These are phyloP conservation scores for Ochetophila trinervis DNA, from an alignment of 306 rosid species.

Conservation along the genomic window DNA sequence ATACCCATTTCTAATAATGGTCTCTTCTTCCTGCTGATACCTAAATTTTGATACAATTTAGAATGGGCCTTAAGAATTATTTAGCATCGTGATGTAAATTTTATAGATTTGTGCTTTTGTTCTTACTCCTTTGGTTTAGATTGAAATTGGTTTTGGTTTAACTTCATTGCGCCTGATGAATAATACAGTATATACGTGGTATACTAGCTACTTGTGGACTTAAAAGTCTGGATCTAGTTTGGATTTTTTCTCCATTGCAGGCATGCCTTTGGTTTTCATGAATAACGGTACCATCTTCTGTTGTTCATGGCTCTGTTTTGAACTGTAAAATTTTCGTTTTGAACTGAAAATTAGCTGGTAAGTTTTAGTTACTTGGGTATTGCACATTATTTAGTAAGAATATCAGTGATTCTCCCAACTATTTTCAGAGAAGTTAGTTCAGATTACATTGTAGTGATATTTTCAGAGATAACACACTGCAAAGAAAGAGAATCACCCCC, in stretches of 20 bases:
- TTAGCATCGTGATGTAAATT: background rate
- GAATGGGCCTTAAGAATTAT: conserved; percentile 1
- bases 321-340: background rate
- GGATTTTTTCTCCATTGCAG: background rate
- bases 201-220: background rate
- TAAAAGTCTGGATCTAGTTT: background rate
- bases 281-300: background rate
- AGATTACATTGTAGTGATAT: too few species aligned
- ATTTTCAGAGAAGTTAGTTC: too few species aligned
- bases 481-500: too few species aligned
- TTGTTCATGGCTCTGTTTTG: background rate
- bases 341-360: background rate
- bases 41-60: background rate
- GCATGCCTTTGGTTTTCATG: background rate
- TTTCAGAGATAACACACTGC: too few species aligned
- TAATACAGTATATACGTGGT: conserved; percentile 5
- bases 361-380: background rate
- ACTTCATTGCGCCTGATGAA: conserved; percentile 25
- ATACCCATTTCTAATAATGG: conserved; percentile 1
- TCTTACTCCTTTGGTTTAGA: background rate
- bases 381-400: background rate
- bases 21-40: background rate
- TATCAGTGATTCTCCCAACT: background rate
- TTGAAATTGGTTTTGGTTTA: background rate
- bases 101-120: background rate